Evolutionary conservation across 1,284 basidiomycete genomes (phyloP), one percentile per base, ranked within the genome.

Genomic region (Apiotrichum sp.): DNA sequence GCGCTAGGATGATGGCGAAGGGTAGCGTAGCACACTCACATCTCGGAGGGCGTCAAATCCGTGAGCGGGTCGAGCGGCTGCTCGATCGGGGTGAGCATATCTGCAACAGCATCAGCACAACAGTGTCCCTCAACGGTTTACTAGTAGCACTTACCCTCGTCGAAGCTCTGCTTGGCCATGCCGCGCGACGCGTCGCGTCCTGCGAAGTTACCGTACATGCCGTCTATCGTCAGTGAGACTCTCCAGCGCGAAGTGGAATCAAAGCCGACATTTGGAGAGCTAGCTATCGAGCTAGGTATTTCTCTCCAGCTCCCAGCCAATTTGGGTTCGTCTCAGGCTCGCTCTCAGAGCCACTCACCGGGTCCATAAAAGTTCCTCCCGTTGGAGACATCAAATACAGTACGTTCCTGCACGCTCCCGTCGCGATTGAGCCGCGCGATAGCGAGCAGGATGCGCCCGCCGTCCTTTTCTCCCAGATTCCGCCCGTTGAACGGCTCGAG

Each of bases 161-260:
- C 93, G 65, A 97, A 97, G 4, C 89, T 93, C 77, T 97, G 93
- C 76, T 93, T 96, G 7, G 93, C 93, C 92, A 96, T 95, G 10
- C 93, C 92, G 46, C 92, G 80, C 8, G 89, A 93, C 0, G 93
- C 93, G 76, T 97, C 93, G 51, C 91, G 80, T 3, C 93, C 93
- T 2, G 93, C 92, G 80, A 97, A 96, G 76, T 96, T 96, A 35
- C 92, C 93, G 69, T 97, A 97, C 82, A 93, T 91, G 1, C 93
- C 93, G 66, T 86, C 91, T 90, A 36, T 9, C 13, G 8, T 16
- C 46, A 36, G 34, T 29, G 4, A 11, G 22, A 3, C 5, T 34
- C 36, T 38, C 8, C 13, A 38, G 9, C 36, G 2, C 36, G 13
- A 3, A 29, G 29, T 29, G 29, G 29, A 29, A 29, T 29, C 29